Percentiles rank a stretch among this genome's conserved stretches.
phyloP scores from a whole-genome alignment of 345 rosid species.

The Cardamine occulta region DNA sequence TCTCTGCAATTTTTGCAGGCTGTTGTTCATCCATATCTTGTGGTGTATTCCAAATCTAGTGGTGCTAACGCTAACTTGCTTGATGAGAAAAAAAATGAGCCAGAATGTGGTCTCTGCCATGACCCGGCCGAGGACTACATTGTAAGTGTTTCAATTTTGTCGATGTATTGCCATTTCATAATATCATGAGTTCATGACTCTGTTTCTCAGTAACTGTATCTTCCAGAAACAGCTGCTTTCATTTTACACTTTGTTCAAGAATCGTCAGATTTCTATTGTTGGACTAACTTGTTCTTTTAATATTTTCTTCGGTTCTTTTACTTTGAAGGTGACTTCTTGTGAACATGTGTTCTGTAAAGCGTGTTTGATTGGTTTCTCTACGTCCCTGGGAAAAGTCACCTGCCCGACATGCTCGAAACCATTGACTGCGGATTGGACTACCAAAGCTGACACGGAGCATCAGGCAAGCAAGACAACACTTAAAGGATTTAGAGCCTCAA shows the following conservation, averaged over 20 bases:
- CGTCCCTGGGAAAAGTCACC: conserved; percentile 63
- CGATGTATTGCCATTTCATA: conserved; percentile 1
- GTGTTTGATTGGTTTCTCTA: conserved; percentile 76
- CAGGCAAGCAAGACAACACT: conserved; percentile 59
- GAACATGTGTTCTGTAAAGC: conserved; percentile 85
- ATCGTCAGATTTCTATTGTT: background rate
- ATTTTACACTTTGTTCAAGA: conserved; percentile 7
- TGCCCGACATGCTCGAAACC: conserved; percentile 83
- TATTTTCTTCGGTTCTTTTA: background rate
- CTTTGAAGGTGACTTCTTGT: conserved; percentile 78
- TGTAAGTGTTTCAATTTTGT: conserved; percentile 51
- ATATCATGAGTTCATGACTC: conserved; percentile 3
- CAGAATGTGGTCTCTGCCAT: conserved; percentile 79
- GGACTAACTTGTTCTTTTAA: conserved; percentile 21
- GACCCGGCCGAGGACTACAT: conserved; percentile 79
- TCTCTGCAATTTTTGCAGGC: conserved; percentile 62
- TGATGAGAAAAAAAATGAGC: conserved; percentile 50
- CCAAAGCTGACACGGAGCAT: conserved; percentile 53
- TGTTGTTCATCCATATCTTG: conserved; percentile 98
- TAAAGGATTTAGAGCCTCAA: conserved; percentile 79
- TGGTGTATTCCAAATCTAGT: conserved; percentile 68
- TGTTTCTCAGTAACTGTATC: conserved; percentile 15
- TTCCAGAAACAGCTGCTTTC: conserved; percentile 11
- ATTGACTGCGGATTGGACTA: conserved; percentile 79
- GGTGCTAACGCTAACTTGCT: conserved; percentile 44